Percentiles rank a stretch among this genome's conserved stretches.
Conservation (phyloP, 2,329 filamentous ascomycete species). For the Colletotrichum sp. region DNA sequence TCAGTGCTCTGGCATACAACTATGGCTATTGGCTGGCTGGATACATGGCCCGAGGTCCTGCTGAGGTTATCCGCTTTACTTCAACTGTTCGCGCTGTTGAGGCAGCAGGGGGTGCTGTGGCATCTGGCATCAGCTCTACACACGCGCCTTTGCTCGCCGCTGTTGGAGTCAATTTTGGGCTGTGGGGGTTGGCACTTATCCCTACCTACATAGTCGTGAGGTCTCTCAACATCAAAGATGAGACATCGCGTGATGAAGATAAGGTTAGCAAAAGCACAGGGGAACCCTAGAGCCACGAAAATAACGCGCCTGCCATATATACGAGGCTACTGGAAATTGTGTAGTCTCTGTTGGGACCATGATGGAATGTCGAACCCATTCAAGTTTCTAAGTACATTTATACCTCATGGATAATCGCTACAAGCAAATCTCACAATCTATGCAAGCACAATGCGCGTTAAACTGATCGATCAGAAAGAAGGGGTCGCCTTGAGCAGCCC, state of each 20-base stretch:
- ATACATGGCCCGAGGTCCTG: constrained; percentile 3
- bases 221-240: not conserved
- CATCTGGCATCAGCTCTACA: constrained; percentile 18
- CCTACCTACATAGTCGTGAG: constrained; percentile 20
- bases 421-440: not conserved
- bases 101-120: constrained; percentile 9
- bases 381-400: not conserved
- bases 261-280: not conserved
- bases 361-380: not conserved
- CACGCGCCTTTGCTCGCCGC: constrained; percentile 15
- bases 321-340: accelerated
- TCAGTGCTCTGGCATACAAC: constrained; percentile 2
- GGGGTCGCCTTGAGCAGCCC: accelerated
- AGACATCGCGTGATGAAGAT: not conserved
- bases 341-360: accelerated
- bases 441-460: not conserved
- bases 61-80: constrained; percentile 5
- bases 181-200: constrained; percentile 19
- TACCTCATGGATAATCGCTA: no score
- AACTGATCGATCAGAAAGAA: not conserved
- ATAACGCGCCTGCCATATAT: no score
- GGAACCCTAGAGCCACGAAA: not conserved
- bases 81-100: constrained; percentile 14
- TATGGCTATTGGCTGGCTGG: constrained; percentile 15
- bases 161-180: constrained; percentile 21